phyloP scores from a whole-genome alignment of 163 green algal species.

The Trebouxiophyceae sp. region DNA sequence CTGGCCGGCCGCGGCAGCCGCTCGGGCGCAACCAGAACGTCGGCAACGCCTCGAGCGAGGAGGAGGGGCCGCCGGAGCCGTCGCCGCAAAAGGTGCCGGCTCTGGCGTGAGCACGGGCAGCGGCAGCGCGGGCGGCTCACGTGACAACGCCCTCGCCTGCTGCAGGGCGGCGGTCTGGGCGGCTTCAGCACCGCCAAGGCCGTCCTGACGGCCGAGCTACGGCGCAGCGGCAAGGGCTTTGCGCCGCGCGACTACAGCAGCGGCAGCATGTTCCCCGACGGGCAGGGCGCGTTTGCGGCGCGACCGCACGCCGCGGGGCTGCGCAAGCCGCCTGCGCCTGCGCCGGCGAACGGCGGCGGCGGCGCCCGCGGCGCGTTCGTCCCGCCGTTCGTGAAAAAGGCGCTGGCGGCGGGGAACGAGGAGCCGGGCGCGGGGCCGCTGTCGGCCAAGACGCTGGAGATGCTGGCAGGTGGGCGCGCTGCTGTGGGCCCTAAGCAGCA shows the following conservation, averaged over 20 bases:
- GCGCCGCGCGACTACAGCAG: neutral
- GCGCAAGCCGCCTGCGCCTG: too few relatives aligned
- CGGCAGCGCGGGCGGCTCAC: too few relatives aligned
- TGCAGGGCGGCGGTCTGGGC: neutral
- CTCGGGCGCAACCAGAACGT: too few relatives aligned
- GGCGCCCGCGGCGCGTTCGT: slow-evolving; percentile 45
- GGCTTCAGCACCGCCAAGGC: neutral
- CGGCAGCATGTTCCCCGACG: slow-evolving; percentile 5
- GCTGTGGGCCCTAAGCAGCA: too few relatives aligned
- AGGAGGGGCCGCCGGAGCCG: too few relatives aligned
- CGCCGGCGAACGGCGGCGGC: too few relatives aligned
- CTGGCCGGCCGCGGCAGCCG: too few relatives aligned
- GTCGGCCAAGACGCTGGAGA: slow-evolving; percentile 43
- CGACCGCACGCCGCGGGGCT: too few relatives aligned
- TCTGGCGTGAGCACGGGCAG: too few relatives aligned
- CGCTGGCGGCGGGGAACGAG: slow-evolving; percentile 14
- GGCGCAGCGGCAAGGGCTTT: neutral
- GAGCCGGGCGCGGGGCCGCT: slow-evolving; percentile 23
- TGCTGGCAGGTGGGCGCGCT: slow-evolving; percentile 44
- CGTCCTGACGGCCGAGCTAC: neutral
- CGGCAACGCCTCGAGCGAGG: too few relatives aligned
- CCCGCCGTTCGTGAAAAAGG: slow-evolving; percentile 49
- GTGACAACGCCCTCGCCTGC: too few relatives aligned
- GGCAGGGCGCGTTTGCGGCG: neutral
- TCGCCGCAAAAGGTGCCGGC: too few relatives aligned